Conservation (phyloP, 805 yeast species). For the Jamesozyma spencerorum region DNA sequence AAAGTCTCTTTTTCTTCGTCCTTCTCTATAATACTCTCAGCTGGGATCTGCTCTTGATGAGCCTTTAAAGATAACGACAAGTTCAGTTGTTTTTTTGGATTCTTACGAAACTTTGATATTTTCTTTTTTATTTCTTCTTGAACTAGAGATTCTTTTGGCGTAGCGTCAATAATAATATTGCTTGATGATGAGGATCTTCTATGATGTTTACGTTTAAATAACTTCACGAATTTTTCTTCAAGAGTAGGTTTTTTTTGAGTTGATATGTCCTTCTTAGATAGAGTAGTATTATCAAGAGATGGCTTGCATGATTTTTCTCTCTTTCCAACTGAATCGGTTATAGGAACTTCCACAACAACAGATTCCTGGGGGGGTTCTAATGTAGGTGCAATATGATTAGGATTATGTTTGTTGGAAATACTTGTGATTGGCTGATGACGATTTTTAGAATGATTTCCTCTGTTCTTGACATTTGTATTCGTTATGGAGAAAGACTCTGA, state of each 20-base stretch:
- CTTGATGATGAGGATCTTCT: slow-evolving; percentile 7
- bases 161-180: neutral
- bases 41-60: neutral
- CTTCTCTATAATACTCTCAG: no score
- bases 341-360: neutral
- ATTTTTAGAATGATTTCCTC: slow-evolving; percentile 30
- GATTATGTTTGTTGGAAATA: neutral
- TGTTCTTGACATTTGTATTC: slow-evolving; percentile 3
- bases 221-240: slow-evolving; percentile 22
- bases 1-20: neutral
- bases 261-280: neutral
- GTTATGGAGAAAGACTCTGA: neutral
- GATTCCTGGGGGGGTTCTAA: neutral
- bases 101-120: slow-evolving; percentile 6
- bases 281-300: neutral
- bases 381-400: no score
- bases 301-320: neutral
- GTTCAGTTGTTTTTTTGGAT: slow-evolving; percentile 3
- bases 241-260: slow-evolving; percentile 6
- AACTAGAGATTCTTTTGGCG: slow-evolving; percentile 2
- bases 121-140: slow-evolving; percentile 8
- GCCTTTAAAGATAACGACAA: neutral
- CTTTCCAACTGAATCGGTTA: neutral
- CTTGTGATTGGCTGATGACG: slow-evolving; percentile 26
- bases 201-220: slow-evolving; percentile 16